Evolutionary conservation across 768 basidiomycete species (phyloP).

Genomic region (Leucosporidium scottii): DNA sequence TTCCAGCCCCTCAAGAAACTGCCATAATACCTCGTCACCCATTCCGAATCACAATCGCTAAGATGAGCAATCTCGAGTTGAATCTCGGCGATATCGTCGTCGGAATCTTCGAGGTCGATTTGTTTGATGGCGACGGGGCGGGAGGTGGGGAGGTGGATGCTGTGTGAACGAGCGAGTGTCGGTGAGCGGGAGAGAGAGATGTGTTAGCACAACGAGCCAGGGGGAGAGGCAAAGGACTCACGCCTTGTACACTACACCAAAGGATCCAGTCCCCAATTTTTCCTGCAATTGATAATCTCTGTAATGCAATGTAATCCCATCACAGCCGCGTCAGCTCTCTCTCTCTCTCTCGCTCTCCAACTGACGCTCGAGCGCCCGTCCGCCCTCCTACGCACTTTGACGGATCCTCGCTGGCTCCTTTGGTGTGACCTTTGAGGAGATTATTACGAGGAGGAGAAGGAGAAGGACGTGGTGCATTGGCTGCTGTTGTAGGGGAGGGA

Average conservation of each 20-base stretch:
- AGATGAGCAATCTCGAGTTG: constrained; percentile 94
- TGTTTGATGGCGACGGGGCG: constrained; percentile 97
- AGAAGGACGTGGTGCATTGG: no score
- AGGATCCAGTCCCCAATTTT: constrained; percentile 95
- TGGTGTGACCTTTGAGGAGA: no score
- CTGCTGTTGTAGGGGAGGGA: no score
- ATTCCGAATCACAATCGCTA: constrained; percentile 91
- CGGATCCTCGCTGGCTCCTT: no score
- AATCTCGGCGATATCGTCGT: constrained; percentile 97
- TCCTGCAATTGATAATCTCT: constrained; percentile 87
- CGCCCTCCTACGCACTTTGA: no score
- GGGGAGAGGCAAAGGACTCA: constrained; percentile 36
- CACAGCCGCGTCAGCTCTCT: not conserved
- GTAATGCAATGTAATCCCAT: no score
- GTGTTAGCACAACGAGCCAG: not conserved
- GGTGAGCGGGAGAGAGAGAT: constrained; percentile 1
- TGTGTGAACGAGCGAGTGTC: constrained; percentile 17
- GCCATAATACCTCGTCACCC: constrained; percentile 92
- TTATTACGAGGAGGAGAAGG: no score
- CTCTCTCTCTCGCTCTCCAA: no score
- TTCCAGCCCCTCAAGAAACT: constrained; percentile 96
- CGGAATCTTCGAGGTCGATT: constrained; percentile 95
- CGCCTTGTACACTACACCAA: constrained; percentile 96
- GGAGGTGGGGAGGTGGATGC: constrained; percentile 82
- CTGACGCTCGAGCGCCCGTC: no score